Conservation (phyloP, 192 early-diverging fungal genomes). For the Mortierella alpina region DNA sequence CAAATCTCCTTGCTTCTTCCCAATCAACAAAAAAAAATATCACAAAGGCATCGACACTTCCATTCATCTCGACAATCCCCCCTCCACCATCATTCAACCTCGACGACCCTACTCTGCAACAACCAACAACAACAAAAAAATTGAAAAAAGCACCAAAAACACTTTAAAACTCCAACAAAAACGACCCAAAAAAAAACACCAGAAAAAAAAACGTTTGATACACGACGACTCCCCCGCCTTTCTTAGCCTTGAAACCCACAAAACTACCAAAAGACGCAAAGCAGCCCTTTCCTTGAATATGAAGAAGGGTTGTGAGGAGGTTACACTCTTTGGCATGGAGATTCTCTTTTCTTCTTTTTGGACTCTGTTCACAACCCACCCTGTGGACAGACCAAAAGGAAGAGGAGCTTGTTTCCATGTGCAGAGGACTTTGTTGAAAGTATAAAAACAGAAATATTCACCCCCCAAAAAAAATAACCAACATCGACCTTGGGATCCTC, state of each 20-base stretch:
- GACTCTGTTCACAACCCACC: too few species aligned
- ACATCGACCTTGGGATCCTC: neutral
- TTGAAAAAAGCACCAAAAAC: conserved; percentile 13
- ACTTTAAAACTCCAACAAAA: conserved; percentile 20
- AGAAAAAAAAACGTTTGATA: conserved; percentile 4
- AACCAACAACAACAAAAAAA: conserved; percentile 13
- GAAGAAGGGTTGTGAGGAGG: conserved; percentile 38
- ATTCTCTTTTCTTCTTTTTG: too few species aligned
- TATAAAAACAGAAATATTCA: conserved; percentile 34
- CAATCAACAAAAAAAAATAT: conserved; percentile 8
- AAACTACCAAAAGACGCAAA: conserved; percentile 32
- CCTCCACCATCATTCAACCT: neutral
- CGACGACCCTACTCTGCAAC: neutral
- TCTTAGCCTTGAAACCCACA: conserved; percentile 15
- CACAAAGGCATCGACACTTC: conserved; percentile 11
- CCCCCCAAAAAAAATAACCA: conserved; percentile 9
- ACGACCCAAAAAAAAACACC: conserved; percentile 6
- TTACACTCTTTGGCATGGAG: conserved; percentile 6
- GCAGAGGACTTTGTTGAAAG: conserved; percentile 14
- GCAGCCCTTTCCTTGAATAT: conserved; percentile 29
- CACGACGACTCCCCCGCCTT: conserved; percentile 9
- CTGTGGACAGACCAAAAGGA: too few species aligned
- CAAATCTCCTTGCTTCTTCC: conserved; percentile 20
- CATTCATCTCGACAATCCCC: neutral
- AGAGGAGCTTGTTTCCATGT: neutral